Percentiles rank a stretch among this genome's conserved stretches.
These are phyloP conservation scores for Antrodiella citrinella DNA, from an alignment of 768 basidiomycete species.

Conservation along the genomic window DNA sequence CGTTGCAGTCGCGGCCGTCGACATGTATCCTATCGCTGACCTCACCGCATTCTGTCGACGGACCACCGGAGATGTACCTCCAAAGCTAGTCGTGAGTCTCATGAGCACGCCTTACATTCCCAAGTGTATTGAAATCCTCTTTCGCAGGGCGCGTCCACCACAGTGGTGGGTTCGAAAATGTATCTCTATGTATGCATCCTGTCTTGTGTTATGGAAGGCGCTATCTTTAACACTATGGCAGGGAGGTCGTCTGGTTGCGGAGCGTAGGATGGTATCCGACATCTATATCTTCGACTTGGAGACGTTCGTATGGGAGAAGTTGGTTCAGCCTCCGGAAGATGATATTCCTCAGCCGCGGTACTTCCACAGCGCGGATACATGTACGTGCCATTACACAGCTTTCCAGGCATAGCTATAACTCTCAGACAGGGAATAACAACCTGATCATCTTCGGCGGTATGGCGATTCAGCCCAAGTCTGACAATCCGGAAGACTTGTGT, in stretches of 20 bases:
- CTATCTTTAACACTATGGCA: slow-evolving; percentile 20
- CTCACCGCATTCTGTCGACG: slow-evolving; percentile 80
- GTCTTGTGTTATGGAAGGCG: not conserved
- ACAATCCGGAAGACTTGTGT: slow-evolving; percentile 71
- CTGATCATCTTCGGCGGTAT: slow-evolving; percentile 94
- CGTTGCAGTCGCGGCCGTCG: slow-evolving; percentile 5
- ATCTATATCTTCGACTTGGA: slow-evolving; percentile 86
- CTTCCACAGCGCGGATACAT: slow-evolving; percentile 89
- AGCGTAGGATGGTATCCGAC: slow-evolving; percentile 83
- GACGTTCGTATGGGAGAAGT: slow-evolving; percentile 71
- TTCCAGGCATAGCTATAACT: no score
- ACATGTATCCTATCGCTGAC: slow-evolving; percentile 81
- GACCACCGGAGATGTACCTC: slow-evolving; percentile 80
- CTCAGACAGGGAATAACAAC: slow-evolving; percentile 86
- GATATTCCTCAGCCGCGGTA: slow-evolving; percentile 79
- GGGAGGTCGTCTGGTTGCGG: slow-evolving; percentile 84
- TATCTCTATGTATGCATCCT: slow-evolving; percentile 69
- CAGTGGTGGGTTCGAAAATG: slow-evolving; percentile 80
- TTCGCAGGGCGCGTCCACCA: slow-evolving; percentile 79
- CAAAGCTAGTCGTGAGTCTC: slow-evolving; percentile 72
- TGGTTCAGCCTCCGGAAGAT: slow-evolving; percentile 54
- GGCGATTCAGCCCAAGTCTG: slow-evolving; percentile 69
- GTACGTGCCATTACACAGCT: slow-evolving; percentile 38
- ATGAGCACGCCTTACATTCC: not conserved
- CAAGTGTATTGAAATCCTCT: not conserved